These are phyloP conservation scores for Diaporthe longicolla DNA, from an alignment of 2,329 filamentous ascomycete species.

Conservation along the genomic window DNA sequence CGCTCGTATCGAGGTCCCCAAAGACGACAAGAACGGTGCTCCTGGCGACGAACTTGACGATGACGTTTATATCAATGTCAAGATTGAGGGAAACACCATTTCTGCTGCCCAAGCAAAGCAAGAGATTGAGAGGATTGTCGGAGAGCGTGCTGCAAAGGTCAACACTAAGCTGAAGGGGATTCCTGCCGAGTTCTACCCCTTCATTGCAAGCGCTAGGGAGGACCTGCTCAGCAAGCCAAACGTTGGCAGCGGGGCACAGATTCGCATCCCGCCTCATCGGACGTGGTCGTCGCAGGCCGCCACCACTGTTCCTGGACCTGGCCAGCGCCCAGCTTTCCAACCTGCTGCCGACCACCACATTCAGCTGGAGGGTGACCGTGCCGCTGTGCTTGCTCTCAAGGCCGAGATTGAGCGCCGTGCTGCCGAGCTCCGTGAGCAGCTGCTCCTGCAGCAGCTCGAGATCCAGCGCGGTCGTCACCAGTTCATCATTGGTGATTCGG, in stretches of 20 bases:
- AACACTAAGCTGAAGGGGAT: slow-evolving; percentile 87
- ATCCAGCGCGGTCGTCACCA: slow-evolving; percentile 92
- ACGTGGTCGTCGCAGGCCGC: slow-evolving; percentile 80
- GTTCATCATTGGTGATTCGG: slow-evolving; percentile 91
- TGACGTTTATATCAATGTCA: slow-evolving; percentile 86
- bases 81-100: slow-evolving; percentile 91
- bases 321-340: slow-evolving; percentile 77
- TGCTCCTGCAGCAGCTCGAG: slow-evolving; percentile 83
- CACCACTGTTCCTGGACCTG: slow-evolving; percentile 72
- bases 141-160: slow-evolving; percentile 86
- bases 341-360: slow-evolving; percentile 86
- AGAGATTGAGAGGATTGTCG: slow-evolving; percentile 88
- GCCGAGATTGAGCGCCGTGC: slow-evolving; percentile 85
- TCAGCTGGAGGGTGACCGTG: slow-evolving; percentile 86
- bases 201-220: slow-evolving; percentile 87
- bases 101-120: slow-evolving; percentile 87
- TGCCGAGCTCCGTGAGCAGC: slow-evolving; percentile 80
- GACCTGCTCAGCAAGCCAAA: slow-evolving; percentile 77
- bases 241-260: slow-evolving; percentile 79
- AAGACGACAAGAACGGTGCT: slow-evolving; percentile 74
- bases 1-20: slow-evolving; percentile 91
- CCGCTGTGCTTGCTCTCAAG: slow-evolving; percentile 83
- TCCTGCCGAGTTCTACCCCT: slow-evolving; percentile 94
- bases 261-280: slow-evolving; percentile 87
- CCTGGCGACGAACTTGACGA: slow-evolving; percentile 79